Evolutionary conservation across 306 rosid genomes (phyloP).

Genomic region (Castanopsis chinensis): DNA sequence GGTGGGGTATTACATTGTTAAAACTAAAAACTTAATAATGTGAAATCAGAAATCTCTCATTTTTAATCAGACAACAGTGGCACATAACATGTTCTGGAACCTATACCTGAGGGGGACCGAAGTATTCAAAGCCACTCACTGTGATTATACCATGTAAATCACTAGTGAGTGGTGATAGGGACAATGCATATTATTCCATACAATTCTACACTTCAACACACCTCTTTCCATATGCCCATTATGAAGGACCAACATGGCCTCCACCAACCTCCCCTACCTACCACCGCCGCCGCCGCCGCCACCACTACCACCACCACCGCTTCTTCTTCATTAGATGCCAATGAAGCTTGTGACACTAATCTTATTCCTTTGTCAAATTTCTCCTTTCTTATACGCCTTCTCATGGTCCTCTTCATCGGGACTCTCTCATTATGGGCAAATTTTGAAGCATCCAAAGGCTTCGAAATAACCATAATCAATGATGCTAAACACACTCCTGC

Average conservation of each 20-base stretch:
- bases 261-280: neutral
- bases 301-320: conserved; percentile 5
- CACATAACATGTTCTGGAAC: too few relatives aligned
- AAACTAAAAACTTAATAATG: too few relatives aligned
- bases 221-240: too few relatives aligned
- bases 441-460: conserved; percentile 63
- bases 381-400: conserved; percentile 31
- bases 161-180: too few relatives aligned
- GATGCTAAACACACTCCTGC: conserved; percentile 33
- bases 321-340: neutral
- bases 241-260: neutral
- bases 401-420: conserved; percentile 31
- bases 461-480: conserved; percentile 46
- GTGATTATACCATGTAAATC: too few relatives aligned
- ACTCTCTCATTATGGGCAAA: conserved; percentile 55
- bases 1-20: too few relatives aligned
- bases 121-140: too few relatives aligned
- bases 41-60: too few relatives aligned
- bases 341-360: neutral
- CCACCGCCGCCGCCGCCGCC: neutral
- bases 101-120: too few relatives aligned
- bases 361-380: neutral
- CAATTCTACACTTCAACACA: too few relatives aligned
- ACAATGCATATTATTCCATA: too few relatives aligned
- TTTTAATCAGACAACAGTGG: too few relatives aligned